Base-by-base conservation (phyloP, 495 filamentous ascomycete genomes). In the Rhizodiscina lignyota region DNA sequence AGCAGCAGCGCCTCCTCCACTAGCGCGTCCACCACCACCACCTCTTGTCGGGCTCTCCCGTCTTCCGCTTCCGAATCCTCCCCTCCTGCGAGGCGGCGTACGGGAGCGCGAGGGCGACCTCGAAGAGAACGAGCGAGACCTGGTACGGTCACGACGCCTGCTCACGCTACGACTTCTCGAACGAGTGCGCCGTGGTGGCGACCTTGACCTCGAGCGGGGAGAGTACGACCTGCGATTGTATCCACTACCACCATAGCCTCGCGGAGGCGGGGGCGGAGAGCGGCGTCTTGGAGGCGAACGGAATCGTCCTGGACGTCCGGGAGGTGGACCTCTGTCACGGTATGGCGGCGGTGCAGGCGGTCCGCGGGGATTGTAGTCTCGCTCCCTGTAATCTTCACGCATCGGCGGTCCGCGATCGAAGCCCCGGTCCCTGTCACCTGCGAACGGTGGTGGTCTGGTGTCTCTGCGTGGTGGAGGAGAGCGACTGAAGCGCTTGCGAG, bases 401-500 rank as follows among this genome's bases (percentile, higher is more conserved):
- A 8, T 8, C 8, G 8, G 8, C 5, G 16, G 24, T n/a, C 21
- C 12, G 21, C 11, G 30, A 10, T 10, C 8, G 10, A 19, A 10
- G 8, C 17, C 52, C 42, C 3, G 58, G 58, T 8, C 52, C 58
- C 12, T 32, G 43, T 6, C 47, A 16, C 36, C 13, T 16, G 21
- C 42, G 18, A 39, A 34, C 22, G 21, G 18, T 11, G 28, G 39
- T 10, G 30, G 30, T 32, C 8, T 18, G 23, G 16, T 34, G 19
- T 22, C 19, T 19, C 15, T 22, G 36, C 33, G 41, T 19, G 49
- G 39, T 16, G 52, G 40, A 13, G 60, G 59, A 30, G 59, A 55
- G 32, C 53, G 52, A 4, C 53, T 52, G 35, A 59, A 58, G 19
- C 48, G 44, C 39, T 82, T 78, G 34, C 83, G 79, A 1, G 87